Evolutionary conservation across 164 flowering plant genomes (phyloP), one percentile per base, ranked within the genome.

Genomic region (Macadamia tetraphylla): DNA sequence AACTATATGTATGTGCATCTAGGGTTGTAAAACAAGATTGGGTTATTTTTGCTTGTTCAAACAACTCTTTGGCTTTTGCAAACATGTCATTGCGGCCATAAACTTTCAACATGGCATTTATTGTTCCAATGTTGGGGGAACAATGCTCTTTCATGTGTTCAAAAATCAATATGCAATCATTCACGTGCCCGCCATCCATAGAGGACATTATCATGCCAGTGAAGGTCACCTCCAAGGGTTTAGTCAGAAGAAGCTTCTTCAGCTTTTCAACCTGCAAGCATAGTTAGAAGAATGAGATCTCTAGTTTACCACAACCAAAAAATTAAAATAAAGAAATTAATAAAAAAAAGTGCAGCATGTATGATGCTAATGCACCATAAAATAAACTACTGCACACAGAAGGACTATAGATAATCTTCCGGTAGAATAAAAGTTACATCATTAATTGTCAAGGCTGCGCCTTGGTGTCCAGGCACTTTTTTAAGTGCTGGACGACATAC

Each of bases 141-240:
- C 91, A 83, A 64, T 78, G 77, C 15, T 74, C 73, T 63, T 80
- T 83, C 90, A 90, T 84, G 73, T 77, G 76, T 57, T 88, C 79
- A 75, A 87, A 90, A 64, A 92, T 75, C 8, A 87, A 83, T 53
- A 85, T 74, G 76, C 96, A 87, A 70, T 86, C 83, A 67, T 81
- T 73, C 69, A 89, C 58, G 74, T 92, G 86, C 56, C 98, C 96
- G 53, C 93, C 94, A 44, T 88, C 85, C 90, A 89, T 62, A 71
- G 91, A 80, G 74, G 96, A 85, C 70, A 72, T 59, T 70, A 95
- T 92, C 87, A 95, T 84, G 70, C 99, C 99, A 63, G 98, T 92
- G 81, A 92, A 89, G 57, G 99, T 72, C 60, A 92, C 82, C 76
- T 79, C 90, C 80, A 92, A 75, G 29, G 92, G 92, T 76, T 76